A percentile compares a stretch with the other conserved stretches of the same genome.
Evolutionary conservation across 306 rosid genomes (phyloP).

Genomic region (Oemleria cerasiformis): DNA sequence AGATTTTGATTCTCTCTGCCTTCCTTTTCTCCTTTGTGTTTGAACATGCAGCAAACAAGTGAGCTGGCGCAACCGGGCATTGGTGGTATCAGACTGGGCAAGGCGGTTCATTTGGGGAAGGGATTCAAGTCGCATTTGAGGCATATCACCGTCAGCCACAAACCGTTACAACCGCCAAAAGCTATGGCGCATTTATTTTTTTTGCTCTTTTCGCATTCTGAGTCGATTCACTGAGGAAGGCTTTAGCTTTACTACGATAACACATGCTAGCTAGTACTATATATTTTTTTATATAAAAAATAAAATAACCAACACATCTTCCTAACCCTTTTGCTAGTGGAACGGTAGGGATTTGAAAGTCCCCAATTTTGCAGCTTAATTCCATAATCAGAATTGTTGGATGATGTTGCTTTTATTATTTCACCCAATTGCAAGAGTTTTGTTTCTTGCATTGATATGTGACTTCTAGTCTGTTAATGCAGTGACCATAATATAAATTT

Average conservation of each 20-base stretch:
- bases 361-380: not conserved
- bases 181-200: not conserved
- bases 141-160: not conserved
- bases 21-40: not conserved
- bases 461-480: no score
- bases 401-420: not conserved
- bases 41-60: constrained; percentile 82
- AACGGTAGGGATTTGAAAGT: not conserved
- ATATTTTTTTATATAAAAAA: no score
- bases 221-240: no score
- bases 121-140: constrained; percentile 76
- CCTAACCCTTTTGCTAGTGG: not conserved
- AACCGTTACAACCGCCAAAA: not conserved
- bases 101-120: constrained; percentile 82
- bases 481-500: no score
- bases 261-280: no score
- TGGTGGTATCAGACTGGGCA: constrained; percentile 81
- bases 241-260: no score
- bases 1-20: constrained; percentile 7
- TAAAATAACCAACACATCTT: not conserved
- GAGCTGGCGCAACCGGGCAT: constrained; percentile 91
- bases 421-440: not conserved
- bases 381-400: not conserved
- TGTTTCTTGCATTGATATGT: no score
- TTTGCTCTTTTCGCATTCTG: no score